Evolutionary conservation across 2,329 filamentous ascomycete species (phyloP).

Genomic region (Curvularia spicifera): DNA sequence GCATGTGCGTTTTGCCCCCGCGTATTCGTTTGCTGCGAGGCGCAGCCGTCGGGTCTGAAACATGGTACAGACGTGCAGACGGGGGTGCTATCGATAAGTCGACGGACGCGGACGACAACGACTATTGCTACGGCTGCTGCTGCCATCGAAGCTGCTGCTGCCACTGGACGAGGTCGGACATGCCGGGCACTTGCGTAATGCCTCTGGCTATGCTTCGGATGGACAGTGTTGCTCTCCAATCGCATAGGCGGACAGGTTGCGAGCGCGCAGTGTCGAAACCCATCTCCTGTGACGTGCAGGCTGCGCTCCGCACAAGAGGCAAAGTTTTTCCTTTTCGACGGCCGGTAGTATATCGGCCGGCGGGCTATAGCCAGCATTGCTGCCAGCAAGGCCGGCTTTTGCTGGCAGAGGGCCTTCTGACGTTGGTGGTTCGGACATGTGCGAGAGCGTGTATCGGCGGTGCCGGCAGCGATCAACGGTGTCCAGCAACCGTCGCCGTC

Average conservation of each 20-base stretch:
- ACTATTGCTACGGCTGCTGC: not conserved
- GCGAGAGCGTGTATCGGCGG: conserved; percentile 27
- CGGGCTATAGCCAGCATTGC: conserved; percentile 23
- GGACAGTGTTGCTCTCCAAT: conserved; percentile 38
- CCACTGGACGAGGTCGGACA: conserved; percentile 35
- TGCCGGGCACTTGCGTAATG: conserved; percentile 33
- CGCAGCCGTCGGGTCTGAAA: conserved; percentile 44
- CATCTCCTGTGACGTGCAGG: conserved; percentile 20
- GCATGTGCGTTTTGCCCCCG: conserved; percentile 28
- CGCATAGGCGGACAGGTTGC: conserved; percentile 21
- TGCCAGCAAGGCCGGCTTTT: not conserved
- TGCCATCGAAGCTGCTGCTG: not conserved
- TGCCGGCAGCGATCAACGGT: conserved; percentile 34
- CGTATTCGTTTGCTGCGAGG: conserved; percentile 37
- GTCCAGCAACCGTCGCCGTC: conserved; percentile 13
- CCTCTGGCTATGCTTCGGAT: conserved; percentile 30
- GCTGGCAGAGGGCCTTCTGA: conserved; percentile 1
- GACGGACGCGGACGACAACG: conserved; percentile 8
- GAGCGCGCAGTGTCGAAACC: conserved; percentile 38
- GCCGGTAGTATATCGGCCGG: conserved; percentile 31
- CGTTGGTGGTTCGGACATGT: conserved; percentile 10
- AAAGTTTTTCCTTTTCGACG: conserved; percentile 24
- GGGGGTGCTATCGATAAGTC: conserved; percentile 44
- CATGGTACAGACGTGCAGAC: conserved; percentile 23
- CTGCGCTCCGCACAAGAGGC: conserved; percentile 16